Evolutionary conservation across 306 rosid genomes (phyloP).

Genomic region (Quercus rubra): DNA sequence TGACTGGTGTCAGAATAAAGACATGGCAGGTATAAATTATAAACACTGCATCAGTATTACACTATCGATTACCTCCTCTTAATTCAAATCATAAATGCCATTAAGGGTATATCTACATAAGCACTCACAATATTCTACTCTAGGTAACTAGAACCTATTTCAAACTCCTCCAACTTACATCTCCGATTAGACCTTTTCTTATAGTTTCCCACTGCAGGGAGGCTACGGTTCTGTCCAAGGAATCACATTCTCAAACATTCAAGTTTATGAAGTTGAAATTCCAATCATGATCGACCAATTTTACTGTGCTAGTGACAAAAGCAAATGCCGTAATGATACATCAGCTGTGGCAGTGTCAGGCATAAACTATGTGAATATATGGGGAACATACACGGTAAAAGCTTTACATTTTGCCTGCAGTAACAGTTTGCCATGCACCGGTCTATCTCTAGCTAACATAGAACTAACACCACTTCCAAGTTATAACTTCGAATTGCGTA

Average conservation of each 20-base stretch:
- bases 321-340: slow-evolving; percentile 47
- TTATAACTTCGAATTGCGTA: slow-evolving; percentile 8
- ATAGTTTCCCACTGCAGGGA: slow-evolving; percentile 43
- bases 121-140: background rate
- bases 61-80: background rate
- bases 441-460: slow-evolving; percentile 61
- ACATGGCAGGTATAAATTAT: slow-evolving; percentile 73
- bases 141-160: background rate
- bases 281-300: slow-evolving; percentile 80
- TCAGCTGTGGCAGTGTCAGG: slow-evolving; percentile 77
- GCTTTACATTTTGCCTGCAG: slow-evolving; percentile 80
- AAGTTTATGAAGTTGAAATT: slow-evolving; percentile 56
- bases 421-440: slow-evolving; percentile 62
- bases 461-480: slow-evolving; percentile 33
- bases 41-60: background rate
- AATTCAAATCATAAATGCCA: background rate
- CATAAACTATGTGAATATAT: slow-evolving; percentile 43
- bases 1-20: slow-evolving; percentile 76
- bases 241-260: slow-evolving; percentile 66
- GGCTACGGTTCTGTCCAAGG: slow-evolving; percentile 75
- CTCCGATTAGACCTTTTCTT: background rate
- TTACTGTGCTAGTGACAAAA: slow-evolving; percentile 48
- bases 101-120: background rate
- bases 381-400: slow-evolving; percentile 57
- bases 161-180: background rate